These are phyloP conservation scores for Pyrus communis DNA, from an alignment of 306 rosid genomes.

Conservation along the genomic window DNA sequence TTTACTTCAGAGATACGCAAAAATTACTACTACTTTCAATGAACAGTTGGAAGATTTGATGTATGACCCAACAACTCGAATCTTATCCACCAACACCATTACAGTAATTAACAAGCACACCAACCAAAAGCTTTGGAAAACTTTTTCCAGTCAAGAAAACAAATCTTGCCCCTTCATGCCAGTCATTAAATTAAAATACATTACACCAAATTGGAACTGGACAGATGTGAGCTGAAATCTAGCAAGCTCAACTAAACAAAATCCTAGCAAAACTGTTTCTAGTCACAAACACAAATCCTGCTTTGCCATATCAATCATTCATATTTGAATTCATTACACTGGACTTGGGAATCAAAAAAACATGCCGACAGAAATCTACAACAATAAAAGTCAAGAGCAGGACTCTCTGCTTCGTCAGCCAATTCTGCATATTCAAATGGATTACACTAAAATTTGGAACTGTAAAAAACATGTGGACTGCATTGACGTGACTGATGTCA, in stretches of 20 bases:
- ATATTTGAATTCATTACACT: background rate
- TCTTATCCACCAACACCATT: background rate
- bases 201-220: background rate
- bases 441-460: background rate
- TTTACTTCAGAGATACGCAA: background rate
- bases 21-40: background rate
- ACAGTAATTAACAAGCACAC: background rate
- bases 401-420: background rate
- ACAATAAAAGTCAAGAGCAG: background rate
- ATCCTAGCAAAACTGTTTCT: background rate
- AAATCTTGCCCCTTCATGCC: background rate
- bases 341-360: background rate
- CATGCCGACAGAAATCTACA: background rate
- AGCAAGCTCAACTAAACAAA: background rate
- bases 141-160: background rate
- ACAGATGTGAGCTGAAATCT: background rate
- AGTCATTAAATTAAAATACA: background rate
- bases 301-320: background rate
- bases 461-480: background rate
- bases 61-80: background rate
- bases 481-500: background rate
- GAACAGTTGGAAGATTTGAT: background rate
- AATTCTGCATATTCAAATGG: background rate
- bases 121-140: background rate
- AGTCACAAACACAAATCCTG: background rate